A percentile compares a stretch with the other conserved stretches of the same genome.
Conservation (phyloP, 176 grass and related monocot genomes). For the Puccinellia tenuiflora region DNA sequence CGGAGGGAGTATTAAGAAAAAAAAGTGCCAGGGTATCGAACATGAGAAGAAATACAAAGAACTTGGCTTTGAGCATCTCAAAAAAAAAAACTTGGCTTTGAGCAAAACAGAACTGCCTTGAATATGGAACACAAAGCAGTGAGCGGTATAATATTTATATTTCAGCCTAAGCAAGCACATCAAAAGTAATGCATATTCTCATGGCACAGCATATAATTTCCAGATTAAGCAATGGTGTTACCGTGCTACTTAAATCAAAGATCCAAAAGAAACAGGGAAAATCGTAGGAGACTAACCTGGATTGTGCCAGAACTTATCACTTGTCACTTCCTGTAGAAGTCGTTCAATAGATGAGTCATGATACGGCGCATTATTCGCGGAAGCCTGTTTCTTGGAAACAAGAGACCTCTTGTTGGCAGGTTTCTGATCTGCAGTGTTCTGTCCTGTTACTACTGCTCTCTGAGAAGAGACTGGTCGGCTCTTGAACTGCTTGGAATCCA, state of each 20-base stretch:
- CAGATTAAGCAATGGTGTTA: not conserved
- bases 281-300: constrained; percentile 55
- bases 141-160: not conserved
- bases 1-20: no score
- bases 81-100: not conserved
- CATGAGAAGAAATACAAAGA: not conserved
- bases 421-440: constrained; percentile 62
- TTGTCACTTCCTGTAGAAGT: constrained; percentile 95
- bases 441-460: constrained; percentile 41
- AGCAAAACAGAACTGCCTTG: not conserved
- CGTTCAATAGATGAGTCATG: constrained; percentile 75
- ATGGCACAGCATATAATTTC: not conserved
- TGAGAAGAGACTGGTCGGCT: constrained; percentile 39
- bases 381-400: constrained; percentile 87
- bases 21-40: not conserved
- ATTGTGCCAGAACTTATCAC: constrained; percentile 96
- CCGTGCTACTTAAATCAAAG: not conserved
- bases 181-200: not conserved
- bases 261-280: not conserved
- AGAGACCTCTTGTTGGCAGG: constrained; percentile 56
- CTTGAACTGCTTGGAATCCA: constrained; percentile 64
- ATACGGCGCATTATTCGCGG: constrained; percentile 49
- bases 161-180: not conserved
- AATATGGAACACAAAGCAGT: not conserved
- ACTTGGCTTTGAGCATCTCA: not conserved